phyloP scores from a whole-genome alignment of 2,329 filamentous ascomycete species.

The Colletotrichum godetiae region DNA sequence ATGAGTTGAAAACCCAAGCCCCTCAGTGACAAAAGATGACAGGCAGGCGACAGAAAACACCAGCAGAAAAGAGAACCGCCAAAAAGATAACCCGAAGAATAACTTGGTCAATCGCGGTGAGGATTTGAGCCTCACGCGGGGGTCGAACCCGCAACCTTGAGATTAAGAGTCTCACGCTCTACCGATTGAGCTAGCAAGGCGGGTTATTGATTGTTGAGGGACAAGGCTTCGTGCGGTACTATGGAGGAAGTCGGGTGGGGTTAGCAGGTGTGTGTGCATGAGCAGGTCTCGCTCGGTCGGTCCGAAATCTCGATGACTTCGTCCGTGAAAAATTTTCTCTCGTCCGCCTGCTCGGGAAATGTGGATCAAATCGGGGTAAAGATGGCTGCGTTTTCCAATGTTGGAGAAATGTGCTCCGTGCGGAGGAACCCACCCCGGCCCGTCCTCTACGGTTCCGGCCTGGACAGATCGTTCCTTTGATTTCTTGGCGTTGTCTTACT shows the following conservation, averaged over 20 bases:
- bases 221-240: fast-evolving
- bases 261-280: neutral
- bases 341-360: neutral
- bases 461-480: no score
- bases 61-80: neutral
- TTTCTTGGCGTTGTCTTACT: neutral
- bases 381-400: neutral
- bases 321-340: neutral
- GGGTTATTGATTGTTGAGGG: neutral
- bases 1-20: neutral
- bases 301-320: conserved; percentile 13
- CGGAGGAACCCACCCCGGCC: neutral
- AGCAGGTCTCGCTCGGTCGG: neutral
- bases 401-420: neutral
- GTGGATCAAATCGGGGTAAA: neutral
- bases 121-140: conserved; percentile 37
- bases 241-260: neutral
- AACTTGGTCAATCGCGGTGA: conserved; percentile 21
- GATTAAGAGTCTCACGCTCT: conserved; percentile 68
- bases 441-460: neutral
- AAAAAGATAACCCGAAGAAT: neutral
- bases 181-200: conserved; percentile 36
- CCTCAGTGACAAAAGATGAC: neutral
- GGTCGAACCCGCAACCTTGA: conserved; percentile 40
- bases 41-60: neutral